A percentile compares a stretch with the other conserved stretches of the same genome.
Evolutionary conservation across 2,329 filamentous ascomycete genomes (phyloP).

Genomic region (Achaetomium macrosporum): DNA sequence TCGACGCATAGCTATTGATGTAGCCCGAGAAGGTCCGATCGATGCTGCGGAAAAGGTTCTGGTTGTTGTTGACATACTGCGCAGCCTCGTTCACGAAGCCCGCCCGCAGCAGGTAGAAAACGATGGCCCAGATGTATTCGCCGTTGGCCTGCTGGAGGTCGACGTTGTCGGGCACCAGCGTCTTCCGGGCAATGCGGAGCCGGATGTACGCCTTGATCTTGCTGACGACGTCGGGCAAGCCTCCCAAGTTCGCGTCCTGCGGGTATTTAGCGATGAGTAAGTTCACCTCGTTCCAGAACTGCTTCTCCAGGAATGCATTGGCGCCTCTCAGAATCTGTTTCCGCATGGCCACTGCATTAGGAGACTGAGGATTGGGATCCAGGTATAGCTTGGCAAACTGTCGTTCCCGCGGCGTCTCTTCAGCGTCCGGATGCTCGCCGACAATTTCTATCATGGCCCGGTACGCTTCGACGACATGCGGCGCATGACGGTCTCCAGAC

Average conservation of each 20-base stretch:
- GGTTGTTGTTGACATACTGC: conserved; percentile 75
- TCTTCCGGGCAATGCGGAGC: conserved; percentile 70
- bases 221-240: conserved; percentile 78
- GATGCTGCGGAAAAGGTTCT: conserved; percentile 76
- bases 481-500: conserved; percentile 63
- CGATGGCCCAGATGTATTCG: conserved; percentile 87
- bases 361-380: conserved; percentile 63
- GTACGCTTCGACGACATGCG: conserved; percentile 76
- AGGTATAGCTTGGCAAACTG: conserved; percentile 73
- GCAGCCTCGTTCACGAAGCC: conserved; percentile 81
- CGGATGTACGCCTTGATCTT: conserved; percentile 92
- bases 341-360: conserved; percentile 59
- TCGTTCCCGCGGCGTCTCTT: conserved; percentile 64
- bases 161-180: conserved; percentile 74
- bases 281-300: conserved; percentile 75
- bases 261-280: conserved; percentile 74
- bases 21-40: conserved; percentile 88
- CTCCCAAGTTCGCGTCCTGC: conserved; percentile 81
- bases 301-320: conserved; percentile 70
- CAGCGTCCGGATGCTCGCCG: conserved; percentile 59
- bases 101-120: conserved; percentile 85
- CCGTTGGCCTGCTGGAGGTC: conserved; percentile 73
- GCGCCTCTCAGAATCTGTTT: conserved; percentile 77
- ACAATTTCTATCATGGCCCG: conserved; percentile 73
- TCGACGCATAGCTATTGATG: conserved; percentile 75